phyloP scores from a whole-genome alignment of 176 grass and related monocot species.

The Oryza coarctata region DNA sequence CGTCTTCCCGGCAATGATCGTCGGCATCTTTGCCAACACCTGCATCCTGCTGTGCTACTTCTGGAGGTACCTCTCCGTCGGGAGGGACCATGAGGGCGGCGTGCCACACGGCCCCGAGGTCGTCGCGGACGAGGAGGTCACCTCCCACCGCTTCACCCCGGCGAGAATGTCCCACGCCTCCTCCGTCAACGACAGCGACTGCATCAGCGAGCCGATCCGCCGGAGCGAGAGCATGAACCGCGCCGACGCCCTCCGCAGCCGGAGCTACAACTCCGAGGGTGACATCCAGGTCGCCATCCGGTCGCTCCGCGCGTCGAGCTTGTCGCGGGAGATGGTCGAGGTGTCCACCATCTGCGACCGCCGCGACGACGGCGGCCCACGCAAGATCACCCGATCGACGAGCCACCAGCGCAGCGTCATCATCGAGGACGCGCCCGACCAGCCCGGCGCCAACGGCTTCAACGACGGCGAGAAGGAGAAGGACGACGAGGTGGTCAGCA shows the following conservation, averaged over 20 bases:
- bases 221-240: constrained; percentile 42
- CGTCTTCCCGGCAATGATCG: constrained; percentile 79
- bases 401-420: constrained; percentile 55
- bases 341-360: constrained; percentile 50
- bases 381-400: constrained; percentile 53
- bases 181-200: constrained; percentile 40
- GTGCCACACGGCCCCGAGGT: constrained; percentile 25
- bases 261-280: constrained; percentile 66
- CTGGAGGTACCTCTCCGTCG: constrained; percentile 65
- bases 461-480: constrained; percentile 22
- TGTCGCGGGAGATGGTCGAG: constrained; percentile 57
- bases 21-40: constrained; percentile 64
- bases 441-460: neutral
- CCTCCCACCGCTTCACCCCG: constrained; percentile 85
- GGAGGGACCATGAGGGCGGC: constrained; percentile 46
- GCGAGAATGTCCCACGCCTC: constrained; percentile 74
- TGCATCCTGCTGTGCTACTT: constrained; percentile 70
- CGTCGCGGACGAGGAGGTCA: constrained; percentile 63
- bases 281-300: constrained; percentile 67
- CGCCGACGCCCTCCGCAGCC: constrained; percentile 43
- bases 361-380: constrained; percentile 37
- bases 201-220: constrained; percentile 36
- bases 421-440: constrained; percentile 45
- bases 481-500: constrained; percentile 18
- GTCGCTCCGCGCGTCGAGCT: constrained; percentile 34